phyloP scores from a whole-genome alignment of 805 yeast genomes.

The Wickerhamiella sergipiensis region DNA sequence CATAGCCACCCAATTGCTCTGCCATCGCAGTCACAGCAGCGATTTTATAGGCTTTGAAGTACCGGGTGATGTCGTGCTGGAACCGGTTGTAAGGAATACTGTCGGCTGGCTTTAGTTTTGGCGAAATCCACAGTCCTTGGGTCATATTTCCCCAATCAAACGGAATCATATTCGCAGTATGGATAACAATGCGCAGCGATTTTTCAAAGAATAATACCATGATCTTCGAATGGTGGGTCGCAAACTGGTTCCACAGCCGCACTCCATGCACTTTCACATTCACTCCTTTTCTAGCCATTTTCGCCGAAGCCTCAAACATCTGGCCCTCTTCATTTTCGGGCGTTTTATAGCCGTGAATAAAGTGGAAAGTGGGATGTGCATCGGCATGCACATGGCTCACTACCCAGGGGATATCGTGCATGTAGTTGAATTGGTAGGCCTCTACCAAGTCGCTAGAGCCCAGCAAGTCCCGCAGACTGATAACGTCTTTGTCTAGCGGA shows the following conservation, averaged over 20 bases:
- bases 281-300: background rate
- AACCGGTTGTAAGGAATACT: slow-evolving; percentile 9
- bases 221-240: slow-evolving; percentile 24
- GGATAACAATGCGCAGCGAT: slow-evolving; percentile 18
- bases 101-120: slow-evolving; percentile 1
- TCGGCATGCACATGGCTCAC: slow-evolving; percentile 13
- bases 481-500: slow-evolving; percentile 3
- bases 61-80: slow-evolving; percentile 17
- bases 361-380: slow-evolving; percentile 11
- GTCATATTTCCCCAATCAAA: slow-evolving; percentile 24
- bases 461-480: slow-evolving; percentile 16
- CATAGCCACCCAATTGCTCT: slow-evolving; percentile 12
- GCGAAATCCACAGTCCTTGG: slow-evolving; percentile 23
- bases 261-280: slow-evolving; percentile 7
- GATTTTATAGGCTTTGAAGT: slow-evolving; percentile 17
- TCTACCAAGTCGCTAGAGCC: slow-evolving; percentile 12
- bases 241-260: slow-evolving; percentile 11
- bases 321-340: background rate
- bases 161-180: slow-evolving; percentile 23
- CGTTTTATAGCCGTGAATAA: slow-evolving; percentile 16
- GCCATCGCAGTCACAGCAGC: slow-evolving; percentile 8
- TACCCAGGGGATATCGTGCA: slow-evolving; percentile 18
- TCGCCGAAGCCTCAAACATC: background rate
- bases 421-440: slow-evolving; percentile 25
- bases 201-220: slow-evolving; percentile 19